Percentiles rank a stretch among this genome's conserved stretches.
phyloP scores from a whole-genome alignment of 2,329 filamentous ascomycete genomes.

The Fusarium sambucinum region DNA sequence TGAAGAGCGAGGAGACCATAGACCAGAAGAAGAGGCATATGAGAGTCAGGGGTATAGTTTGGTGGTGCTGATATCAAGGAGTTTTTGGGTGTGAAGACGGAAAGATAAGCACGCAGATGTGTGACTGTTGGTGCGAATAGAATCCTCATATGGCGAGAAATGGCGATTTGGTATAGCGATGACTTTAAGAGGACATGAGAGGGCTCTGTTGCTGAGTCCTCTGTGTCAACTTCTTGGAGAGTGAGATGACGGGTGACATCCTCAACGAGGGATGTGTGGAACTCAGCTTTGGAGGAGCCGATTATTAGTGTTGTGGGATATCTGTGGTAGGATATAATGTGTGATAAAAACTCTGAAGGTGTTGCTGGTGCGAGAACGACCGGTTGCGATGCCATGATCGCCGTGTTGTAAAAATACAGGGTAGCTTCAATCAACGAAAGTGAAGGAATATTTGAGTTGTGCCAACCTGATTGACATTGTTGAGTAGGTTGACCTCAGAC shows the following conservation, averaged over 20 bases:
- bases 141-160: constrained; percentile 75
- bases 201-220: not conserved
- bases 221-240: constrained; percentile 1
- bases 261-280: constrained; percentile 69
- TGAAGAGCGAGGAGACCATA: constrained; percentile 76
- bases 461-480: not conserved
- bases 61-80: constrained; percentile 57
- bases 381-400: constrained; percentile 47
- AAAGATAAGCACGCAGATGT: constrained; percentile 80
- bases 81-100: constrained; percentile 61
- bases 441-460: not conserved
- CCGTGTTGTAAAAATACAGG: constrained; percentile 16
- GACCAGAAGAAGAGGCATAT: constrained; percentile 65
- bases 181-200: constrained; percentile 63
- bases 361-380: constrained; percentile 65
- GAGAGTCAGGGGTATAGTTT: constrained; percentile 18
- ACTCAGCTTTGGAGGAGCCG: constrained; percentile 73
- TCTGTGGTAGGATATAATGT: constrained; percentile 68
- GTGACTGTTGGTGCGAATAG: constrained; percentile 81
- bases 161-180: constrained; percentile 76
- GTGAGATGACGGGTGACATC: constrained; percentile 55
- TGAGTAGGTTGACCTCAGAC: too few relatives aligned
- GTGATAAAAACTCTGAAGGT: constrained; percentile 72
- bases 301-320: constrained; percentile 76
- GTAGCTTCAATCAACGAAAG: constrained; percentile 12